Evolutionary conservation across 768 basidiomycete species (phyloP).

Genomic region (Lactifluus echinatus): DNA sequence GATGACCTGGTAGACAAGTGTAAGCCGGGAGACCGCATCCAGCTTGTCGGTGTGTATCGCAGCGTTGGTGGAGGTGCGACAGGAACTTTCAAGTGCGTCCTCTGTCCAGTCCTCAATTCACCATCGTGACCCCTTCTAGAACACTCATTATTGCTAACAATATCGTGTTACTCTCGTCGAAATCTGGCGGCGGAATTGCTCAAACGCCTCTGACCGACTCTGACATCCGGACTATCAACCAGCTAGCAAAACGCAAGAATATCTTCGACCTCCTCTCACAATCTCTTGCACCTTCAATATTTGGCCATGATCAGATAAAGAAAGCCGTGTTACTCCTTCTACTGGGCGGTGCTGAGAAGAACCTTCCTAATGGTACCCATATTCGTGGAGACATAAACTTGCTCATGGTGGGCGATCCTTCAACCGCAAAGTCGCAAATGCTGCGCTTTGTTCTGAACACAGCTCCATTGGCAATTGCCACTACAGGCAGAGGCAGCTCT

Average conservation of each 20-base stretch:
- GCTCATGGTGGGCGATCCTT: slow-evolving; percentile 98
- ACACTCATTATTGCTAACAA: slow-evolving; percentile 93
- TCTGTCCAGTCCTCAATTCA: neutral
- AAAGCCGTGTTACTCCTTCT: slow-evolving; percentile 86
- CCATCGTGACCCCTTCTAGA: slow-evolving; percentile 33
- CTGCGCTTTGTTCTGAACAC: slow-evolving; percentile 93
- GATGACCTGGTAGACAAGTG: slow-evolving; percentile 96
- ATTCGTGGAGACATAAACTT: slow-evolving; percentile 99
- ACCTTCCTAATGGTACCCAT: slow-evolving; percentile 93
- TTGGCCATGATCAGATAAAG: slow-evolving; percentile 94
- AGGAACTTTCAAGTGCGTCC: slow-evolving; percentile 85
- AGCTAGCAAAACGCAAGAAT: slow-evolving; percentile 77
- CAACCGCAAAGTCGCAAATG: slow-evolving; percentile 96
- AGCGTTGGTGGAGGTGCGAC: slow-evolving; percentile 86
- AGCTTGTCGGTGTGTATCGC: slow-evolving; percentile 90
- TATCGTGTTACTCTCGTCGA: slow-evolving; percentile 88
- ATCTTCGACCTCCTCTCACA: slow-evolving; percentile 86
- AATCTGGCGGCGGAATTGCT: slow-evolving; percentile 90
- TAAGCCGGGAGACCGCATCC: slow-evolving; percentile 96
- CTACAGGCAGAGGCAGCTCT: slow-evolving; percentile 95
- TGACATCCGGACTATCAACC: slow-evolving; percentile 94
- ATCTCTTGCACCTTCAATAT: slow-evolving; percentile 96
- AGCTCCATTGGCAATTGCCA: slow-evolving; percentile 95
- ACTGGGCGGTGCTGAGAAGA: slow-evolving; percentile 96
- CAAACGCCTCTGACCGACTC: slow-evolving; percentile 86